Evolutionary conservation across 768 basidiomycete species (phyloP), one percentile per base, ranked within the genome.

Genomic region (Sporobolomyces roseus): DNA sequence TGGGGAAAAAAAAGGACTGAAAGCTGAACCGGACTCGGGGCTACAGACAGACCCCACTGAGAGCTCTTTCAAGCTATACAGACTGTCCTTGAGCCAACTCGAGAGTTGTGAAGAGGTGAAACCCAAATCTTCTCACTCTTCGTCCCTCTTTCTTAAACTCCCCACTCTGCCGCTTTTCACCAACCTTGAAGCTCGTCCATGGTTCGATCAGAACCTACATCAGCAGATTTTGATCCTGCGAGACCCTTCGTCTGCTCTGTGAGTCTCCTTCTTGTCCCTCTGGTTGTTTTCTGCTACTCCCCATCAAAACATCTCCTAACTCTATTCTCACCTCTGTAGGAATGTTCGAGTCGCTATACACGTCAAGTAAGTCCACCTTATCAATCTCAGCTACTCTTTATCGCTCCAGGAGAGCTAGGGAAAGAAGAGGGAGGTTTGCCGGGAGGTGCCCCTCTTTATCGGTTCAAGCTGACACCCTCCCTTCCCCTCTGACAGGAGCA

Each of bases 401-500:
- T 38, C 43, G 56, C 56, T 58, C 32, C 52, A 4, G 13, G 52
- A 33, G 52, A 36, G 54, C 9, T 36, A 36, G 3, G 54, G 17
- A 35, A 35, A 32, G 35, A 21, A 58, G 56, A 43, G 25, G 41
- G 38, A 16, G 27, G 27, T 10, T 25, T 25, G 54, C 36, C 19
- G 41, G 56, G 56, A 58, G 56, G 56, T 58, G 56, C 56, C 56
- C 56, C 56, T 58, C 56, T 45, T 41, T 58, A 45, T 43, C 41
- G 56, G 56, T 58, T 43, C 56, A 27, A 16, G 38, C 56, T 58
- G 56, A 58, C 56, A 3, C 56, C 30, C 32, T 19, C 3, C 38
- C 27, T 17, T 58, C 3, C 19, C 30, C 27, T n/a, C 5, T 16
- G 8, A 13, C 19, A 58, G 56, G 56, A 58, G 19, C 56, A 58